These are phyloP conservation scores for Coniferiporia weirii DNA, from an alignment of 1,284 basidiomycete species.

Conservation along the genomic window DNA sequence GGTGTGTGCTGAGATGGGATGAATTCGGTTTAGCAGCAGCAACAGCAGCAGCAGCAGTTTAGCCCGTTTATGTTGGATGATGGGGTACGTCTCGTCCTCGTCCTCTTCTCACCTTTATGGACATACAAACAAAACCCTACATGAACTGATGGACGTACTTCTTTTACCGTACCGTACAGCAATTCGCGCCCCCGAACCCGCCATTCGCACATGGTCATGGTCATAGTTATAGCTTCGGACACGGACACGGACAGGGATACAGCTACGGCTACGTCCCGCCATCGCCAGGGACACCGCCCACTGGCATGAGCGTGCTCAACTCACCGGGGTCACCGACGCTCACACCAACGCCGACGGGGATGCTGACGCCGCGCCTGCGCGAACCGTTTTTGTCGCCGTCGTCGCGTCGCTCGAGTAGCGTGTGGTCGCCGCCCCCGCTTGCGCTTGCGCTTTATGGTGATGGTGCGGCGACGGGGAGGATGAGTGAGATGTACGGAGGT, in stretches of 20 bases:
- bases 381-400: slow-evolving; percentile 63
- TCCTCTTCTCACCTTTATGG: not conserved
- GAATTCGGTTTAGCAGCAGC: not conserved
- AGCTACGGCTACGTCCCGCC: not conserved
- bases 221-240: too few species aligned
- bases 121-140: too few species aligned
- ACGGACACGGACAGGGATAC: not conserved
- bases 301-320: too few species aligned
- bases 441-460: too few species aligned
- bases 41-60: not conserved
- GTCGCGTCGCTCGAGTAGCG: slow-evolving; percentile 50
- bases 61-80: not conserved
- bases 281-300: too few species aligned
- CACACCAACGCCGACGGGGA: slow-evolving; percentile 8
- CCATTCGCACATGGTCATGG: slow-evolving; percentile 2
- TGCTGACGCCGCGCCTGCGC: slow-evolving; percentile 36
- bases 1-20: not conserved
- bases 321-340: not conserved
- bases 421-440: slow-evolving; percentile 53
- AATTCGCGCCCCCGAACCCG: slow-evolving; percentile 10
- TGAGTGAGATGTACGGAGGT: too few species aligned
- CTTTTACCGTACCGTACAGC: not conserved
- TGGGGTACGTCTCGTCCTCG: not conserved
- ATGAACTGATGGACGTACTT: not conserved
- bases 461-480: too few species aligned